Percentiles rank a stretch among this genome's conserved stretches.
Conservation (phyloP, 73 alveolate species). For the Loxodes magnus region DNA sequence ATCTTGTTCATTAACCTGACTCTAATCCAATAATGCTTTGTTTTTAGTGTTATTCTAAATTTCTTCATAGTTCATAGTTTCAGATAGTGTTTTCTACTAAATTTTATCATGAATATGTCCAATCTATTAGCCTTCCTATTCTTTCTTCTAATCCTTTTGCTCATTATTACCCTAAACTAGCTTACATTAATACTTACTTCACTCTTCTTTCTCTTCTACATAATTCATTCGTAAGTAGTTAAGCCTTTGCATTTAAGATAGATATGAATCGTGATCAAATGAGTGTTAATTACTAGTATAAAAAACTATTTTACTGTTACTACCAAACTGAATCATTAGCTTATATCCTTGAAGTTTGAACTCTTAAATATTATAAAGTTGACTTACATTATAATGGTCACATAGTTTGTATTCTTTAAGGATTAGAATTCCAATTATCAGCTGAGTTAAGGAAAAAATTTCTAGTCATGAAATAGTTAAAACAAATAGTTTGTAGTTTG, state of each 20-base stretch:
- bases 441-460: background rate
- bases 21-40: too few relatives aligned
- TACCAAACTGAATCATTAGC: background rate
- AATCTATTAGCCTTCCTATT: too few relatives aligned
- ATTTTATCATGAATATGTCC: too few relatives aligned
- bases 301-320: background rate
- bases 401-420: background rate
- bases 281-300: background rate
- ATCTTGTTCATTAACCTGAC: too few relatives aligned
- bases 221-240: constrained; percentile 9
- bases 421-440: background rate
- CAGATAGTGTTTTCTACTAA: too few relatives aligned
- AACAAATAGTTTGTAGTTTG: background rate
- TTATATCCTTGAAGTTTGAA: background rate
- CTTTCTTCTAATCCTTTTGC: too few relatives aligned
- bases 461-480: background rate
- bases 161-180: too few relatives aligned
- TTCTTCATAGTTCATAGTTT: too few relatives aligned
- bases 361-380: background rate
- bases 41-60: too few relatives aligned
- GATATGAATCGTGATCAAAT: constrained; percentile 3
- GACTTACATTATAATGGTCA: background rate
- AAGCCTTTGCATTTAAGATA: background rate
- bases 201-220: background rate
- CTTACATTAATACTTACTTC: too few relatives aligned